Evolutionary conservation across 1,284 basidiomycete genomes (phyloP).

Genomic region (Cystobasidium sp.): DNA sequence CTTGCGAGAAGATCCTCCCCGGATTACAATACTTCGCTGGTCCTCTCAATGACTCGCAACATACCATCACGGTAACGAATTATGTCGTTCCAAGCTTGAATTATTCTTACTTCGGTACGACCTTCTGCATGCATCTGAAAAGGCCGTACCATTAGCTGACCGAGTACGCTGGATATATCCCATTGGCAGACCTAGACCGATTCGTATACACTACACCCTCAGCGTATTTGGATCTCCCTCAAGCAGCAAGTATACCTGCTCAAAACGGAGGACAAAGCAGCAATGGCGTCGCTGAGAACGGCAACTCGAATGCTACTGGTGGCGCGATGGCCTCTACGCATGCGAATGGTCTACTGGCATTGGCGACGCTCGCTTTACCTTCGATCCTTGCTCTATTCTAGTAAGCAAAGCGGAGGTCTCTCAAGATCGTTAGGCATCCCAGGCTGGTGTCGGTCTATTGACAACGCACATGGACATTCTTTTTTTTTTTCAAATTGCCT

Average conservation of each 20-base stretch:
- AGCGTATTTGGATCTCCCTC: conserved; percentile 41
- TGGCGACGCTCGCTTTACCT: no score
- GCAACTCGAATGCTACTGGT: no score
- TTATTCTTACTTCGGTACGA: conserved; percentile 57
- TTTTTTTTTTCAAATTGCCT: no score
- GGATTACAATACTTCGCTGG: conserved; percentile 55
- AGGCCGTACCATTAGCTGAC: background rate
- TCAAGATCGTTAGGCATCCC: no score
- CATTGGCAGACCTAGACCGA: conserved; percentile 57
- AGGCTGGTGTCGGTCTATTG: no score
- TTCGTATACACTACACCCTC: conserved; percentile 56
- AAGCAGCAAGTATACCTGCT: background rate
- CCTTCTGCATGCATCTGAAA: background rate
- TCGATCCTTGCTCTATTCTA: no score
- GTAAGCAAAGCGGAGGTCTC: no score
- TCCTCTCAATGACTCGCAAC: conserved; percentile 53
- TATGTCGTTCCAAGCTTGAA: conserved; percentile 49
- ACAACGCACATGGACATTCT: no score
- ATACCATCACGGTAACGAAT: conserved; percentile 56
- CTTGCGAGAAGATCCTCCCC: conserved; percentile 58
- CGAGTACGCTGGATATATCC: background rate
- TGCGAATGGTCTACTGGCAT: no score
- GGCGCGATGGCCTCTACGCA: no score
- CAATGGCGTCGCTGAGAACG: background rate
- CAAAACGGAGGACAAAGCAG: background rate